Percentiles rank a stretch among this genome's conserved stretches.
phyloP scores from a whole-genome alignment of 768 basidiomycete genomes.

The Leccinum disarticulatum region DNA sequence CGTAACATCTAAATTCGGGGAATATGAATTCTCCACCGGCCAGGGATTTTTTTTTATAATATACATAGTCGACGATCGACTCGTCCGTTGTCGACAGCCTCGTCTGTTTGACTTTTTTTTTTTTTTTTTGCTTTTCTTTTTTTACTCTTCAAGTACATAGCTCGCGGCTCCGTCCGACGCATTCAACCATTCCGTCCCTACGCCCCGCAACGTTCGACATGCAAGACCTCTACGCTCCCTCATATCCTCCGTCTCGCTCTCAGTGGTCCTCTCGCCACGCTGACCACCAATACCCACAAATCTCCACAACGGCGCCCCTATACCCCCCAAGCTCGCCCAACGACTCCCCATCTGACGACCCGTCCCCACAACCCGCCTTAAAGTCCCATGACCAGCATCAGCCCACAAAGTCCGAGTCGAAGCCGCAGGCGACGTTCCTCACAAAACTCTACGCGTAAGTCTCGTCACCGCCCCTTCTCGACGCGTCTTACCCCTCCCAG shows the following conservation, averaged over 20 bases:
- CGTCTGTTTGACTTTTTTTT: constrained; percentile 30
- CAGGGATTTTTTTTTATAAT: constrained; percentile 34
- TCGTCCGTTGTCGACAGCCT: constrained; percentile 26
- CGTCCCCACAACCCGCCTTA: constrained; percentile 37
- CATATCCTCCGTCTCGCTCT: constrained; percentile 41
- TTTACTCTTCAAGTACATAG: constrained; percentile 35
- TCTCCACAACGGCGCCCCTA: constrained; percentile 33
- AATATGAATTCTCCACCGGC: constrained; percentile 41
- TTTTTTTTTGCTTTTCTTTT: constrained; percentile 26
- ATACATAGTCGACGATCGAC: constrained; percentile 37
- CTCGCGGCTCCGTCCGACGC: constrained; percentile 30
- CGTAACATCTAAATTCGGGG: constrained; percentile 37
- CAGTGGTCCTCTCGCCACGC: constrained; percentile 33
- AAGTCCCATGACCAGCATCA: constrained; percentile 45
- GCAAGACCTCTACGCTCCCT: constrained; percentile 49
- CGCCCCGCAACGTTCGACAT: constrained; percentile 43
- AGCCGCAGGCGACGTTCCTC: constrained; percentile 92
- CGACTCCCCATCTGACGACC: constrained; percentile 47
- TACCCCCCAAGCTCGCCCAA: constrained; percentile 38
- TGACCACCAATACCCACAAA: constrained; percentile 37
- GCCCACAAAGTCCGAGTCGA: constrained; percentile 67
- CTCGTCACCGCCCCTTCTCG: constrained; percentile 12
- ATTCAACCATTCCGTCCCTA: constrained; percentile 39
- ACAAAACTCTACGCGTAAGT: constrained; percentile 95
- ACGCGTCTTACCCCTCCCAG: constrained; percentile 40